Evolutionary conservation across 2,329 filamentous ascomycete genomes (phyloP).

Genomic region (Fusarium sp.): DNA sequence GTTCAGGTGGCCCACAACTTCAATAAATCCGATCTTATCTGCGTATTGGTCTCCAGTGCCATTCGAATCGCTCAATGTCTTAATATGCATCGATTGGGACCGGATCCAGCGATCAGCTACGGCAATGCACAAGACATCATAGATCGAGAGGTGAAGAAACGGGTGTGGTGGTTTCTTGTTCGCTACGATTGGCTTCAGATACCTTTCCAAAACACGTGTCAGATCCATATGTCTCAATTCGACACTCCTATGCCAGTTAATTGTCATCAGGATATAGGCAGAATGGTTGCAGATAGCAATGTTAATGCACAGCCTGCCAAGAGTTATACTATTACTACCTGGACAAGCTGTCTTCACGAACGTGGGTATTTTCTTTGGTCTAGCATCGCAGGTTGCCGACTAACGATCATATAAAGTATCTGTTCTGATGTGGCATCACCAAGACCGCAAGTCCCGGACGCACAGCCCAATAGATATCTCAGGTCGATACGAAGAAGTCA

Average conservation of each 20-base stretch:
- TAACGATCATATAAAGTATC: background rate
- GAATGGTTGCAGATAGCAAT: background rate
- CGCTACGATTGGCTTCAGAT: constrained; percentile 16
- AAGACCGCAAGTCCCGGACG: background rate
- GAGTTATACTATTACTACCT: background rate
- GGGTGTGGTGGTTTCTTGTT: constrained; percentile 8
- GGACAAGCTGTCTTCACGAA: background rate
- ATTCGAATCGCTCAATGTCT: constrained; percentile 1
- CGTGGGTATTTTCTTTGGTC: background rate
- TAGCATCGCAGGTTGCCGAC: background rate
- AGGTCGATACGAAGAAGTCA: background rate
- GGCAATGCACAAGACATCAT: accelerated
- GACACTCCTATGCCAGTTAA: background rate
- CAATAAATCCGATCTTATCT: background rate
- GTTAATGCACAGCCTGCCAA: background rate
- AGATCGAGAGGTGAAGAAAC: background rate
- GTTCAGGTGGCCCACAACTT: constrained; percentile 2
- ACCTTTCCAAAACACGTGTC: constrained; percentile 6
- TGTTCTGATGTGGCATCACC: background rate
- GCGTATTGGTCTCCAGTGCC: background rate
- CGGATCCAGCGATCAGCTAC: accelerated
- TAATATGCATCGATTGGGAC: background rate
- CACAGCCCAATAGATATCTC: too few species aligned
- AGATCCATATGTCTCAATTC: background rate
- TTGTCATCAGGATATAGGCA: background rate